Evolutionary conservation across 2,329 filamentous ascomycete species (phyloP), one percentile per base, ranked within the genome.

Genomic region (Furcasterigmium furcatum): DNA sequence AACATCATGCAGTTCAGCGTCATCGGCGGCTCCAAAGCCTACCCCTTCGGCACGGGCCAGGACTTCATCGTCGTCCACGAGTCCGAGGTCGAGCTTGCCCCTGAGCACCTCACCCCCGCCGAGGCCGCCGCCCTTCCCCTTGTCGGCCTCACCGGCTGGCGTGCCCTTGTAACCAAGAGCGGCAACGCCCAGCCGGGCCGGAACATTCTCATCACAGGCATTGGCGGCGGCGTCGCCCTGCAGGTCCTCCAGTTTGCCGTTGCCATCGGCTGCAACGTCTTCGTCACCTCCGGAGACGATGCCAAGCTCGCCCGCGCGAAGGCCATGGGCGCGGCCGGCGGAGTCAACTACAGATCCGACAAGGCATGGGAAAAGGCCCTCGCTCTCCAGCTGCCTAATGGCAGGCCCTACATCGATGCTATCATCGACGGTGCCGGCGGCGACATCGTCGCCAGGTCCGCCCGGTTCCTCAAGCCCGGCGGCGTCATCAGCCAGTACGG

Each of bases 391-490:
- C 70, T 96, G 21, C 82, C 87, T 0, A 65, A 70, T 34, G 81
- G 86, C 39, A 75, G 84, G 52, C 82, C 82, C 44, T 88, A 76
- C 52, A 59, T 94, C 7, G 94, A 97, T 66, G 84, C 87, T 18
- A 85, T 97, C 40, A 79, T 97, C 54, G 94, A 97, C 66, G 92
- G 94, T 2, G 91, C 92, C 0, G 92, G 92, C 4, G 91, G 90
- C 2, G 85, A 95, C 66, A 75, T 96, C 36, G 79, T 95, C n/a
- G 71, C 75, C 30, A 86, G 84, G 62, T 78, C 80, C 1, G 70
- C 75, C 39, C 82, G 73, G 59, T 59, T 96, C 43, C 71, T 97
- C 43, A 91, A 89, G 79, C 66, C 78, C 2, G 92, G 94, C 6
- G 94, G 91, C 45, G 76, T 92, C n/a, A 85, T 97, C 48, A 80